These are phyloP conservation scores for Dothistroma pini DNA, from an alignment of 2,329 filamentous ascomycete species.

Conservation along the genomic window DNA sequence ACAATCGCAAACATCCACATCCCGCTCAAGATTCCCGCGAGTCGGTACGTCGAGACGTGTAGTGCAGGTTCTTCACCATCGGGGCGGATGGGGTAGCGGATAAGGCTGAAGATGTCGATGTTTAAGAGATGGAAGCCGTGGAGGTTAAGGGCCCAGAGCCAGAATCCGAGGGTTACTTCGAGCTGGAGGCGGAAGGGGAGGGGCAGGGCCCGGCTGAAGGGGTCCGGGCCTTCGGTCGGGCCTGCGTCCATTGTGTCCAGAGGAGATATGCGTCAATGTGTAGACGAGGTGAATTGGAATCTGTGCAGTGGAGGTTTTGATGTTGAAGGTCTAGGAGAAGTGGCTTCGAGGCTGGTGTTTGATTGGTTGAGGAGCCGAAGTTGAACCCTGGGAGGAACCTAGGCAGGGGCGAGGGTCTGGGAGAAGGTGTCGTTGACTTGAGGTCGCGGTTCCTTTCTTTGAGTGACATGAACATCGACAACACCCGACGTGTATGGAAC, in stretches of 20 bases:
- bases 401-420: not conserved
- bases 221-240: slow-evolving; percentile 58
- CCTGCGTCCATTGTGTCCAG: slow-evolving; percentile 8
- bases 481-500: not conserved
- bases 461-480: not conserved
- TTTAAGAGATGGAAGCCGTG: slow-evolving; percentile 75
- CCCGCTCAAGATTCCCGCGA: slow-evolving; percentile 71
- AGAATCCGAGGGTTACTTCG: slow-evolving; percentile 81
- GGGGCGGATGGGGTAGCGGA: slow-evolving; percentile 76
- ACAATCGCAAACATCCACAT: slow-evolving; percentile 69
- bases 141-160: slow-evolving; percentile 92
- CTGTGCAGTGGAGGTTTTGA: not conserved
- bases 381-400: not conserved
- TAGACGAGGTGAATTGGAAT: not conserved
- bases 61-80: slow-evolving; percentile 67
- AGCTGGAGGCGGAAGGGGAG: slow-evolving; percentile 86
- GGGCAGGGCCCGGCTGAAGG: slow-evolving; percentile 81
- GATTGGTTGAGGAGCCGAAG: not conserved
- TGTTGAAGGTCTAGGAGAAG: slow-evolving; percentile 1
- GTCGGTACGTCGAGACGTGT: slow-evolving; percentile 75
- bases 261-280: not conserved
- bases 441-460: not conserved
- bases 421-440: not conserved
- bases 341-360: not conserved
- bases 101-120: slow-evolving; percentile 63